phyloP scores from a whole-genome alignment of 2,329 filamentous ascomycete species.

The Shiraia sp. region DNA sequence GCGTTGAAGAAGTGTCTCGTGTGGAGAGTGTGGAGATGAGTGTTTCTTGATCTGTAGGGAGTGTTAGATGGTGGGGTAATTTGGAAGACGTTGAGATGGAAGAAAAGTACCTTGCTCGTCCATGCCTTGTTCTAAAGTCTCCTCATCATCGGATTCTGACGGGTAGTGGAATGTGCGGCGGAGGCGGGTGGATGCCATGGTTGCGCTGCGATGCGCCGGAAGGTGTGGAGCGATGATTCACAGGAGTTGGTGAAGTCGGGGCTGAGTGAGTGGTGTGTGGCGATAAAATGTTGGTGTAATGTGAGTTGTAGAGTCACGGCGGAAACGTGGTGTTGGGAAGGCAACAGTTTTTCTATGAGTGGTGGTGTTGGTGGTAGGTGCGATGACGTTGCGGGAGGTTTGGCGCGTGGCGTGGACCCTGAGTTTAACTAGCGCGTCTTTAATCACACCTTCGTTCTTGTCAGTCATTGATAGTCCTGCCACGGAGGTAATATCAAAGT shows the following conservation, averaged over 20 bases:
- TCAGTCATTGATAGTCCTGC: too few relatives aligned
- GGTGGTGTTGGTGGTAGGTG: background rate
- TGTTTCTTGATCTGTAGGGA: slow-evolving; percentile 31
- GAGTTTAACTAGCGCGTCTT: background rate
- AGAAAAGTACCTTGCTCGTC: slow-evolving; percentile 70
- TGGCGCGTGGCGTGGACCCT: background rate
- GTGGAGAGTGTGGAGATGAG: slow-evolving; percentile 35
- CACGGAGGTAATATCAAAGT: too few relatives aligned
- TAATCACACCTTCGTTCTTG: too few relatives aligned
- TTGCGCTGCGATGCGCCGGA: too few relatives aligned
- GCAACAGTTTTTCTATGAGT: slow-evolving; percentile 5
- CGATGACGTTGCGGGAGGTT: background rate
- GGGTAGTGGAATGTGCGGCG: slow-evolving; percentile 80
- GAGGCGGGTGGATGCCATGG: slow-evolving; percentile 65
- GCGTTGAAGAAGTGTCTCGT: slow-evolving; percentile 44
- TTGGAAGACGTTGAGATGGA: background rate
- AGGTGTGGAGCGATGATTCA: too few relatives aligned
- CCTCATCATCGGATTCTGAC: slow-evolving; percentile 57
- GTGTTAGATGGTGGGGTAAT: background rate
- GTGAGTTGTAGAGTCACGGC: background rate
- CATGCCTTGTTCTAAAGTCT: slow-evolving; percentile 63
- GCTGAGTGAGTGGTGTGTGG: background rate
- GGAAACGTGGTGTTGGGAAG: too few relatives aligned
- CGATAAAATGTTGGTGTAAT: too few relatives aligned
- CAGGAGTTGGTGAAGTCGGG: too few relatives aligned